A percentile compares a stretch with the other conserved stretches of the same genome.
phyloP scores from a whole-genome alignment of 148 eudicot genomes.

The Gaultheria prostrata region DNA sequence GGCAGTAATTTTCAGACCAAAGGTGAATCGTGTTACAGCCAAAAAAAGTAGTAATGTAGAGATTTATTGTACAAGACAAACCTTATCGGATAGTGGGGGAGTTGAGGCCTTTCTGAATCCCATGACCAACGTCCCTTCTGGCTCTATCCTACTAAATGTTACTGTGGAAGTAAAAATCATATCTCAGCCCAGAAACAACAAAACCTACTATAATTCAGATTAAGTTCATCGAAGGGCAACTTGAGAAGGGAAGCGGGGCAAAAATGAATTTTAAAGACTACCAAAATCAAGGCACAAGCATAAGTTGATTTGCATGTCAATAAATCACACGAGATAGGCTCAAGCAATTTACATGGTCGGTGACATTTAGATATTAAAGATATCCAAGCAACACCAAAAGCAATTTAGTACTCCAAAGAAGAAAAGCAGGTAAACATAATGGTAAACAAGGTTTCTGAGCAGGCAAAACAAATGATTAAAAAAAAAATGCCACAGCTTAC shows the following conservation, averaged over 20 bases:
- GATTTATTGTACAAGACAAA: conserved; percentile 21
- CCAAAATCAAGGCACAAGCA: not conserved
- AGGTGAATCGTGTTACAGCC: not conserved
- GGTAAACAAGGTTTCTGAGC: not conserved
- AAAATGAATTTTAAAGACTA: not conserved
- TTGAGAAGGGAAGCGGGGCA: not conserved
- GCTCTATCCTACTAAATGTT: conserved; percentile 71
- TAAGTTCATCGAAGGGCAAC: not conserved
- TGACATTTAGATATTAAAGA: not conserved
- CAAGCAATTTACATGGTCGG: not conserved
- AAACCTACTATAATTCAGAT: not conserved
- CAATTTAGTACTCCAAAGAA: not conserved
- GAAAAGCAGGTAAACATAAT: not conserved
- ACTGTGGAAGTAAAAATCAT: conserved; percentile 38
- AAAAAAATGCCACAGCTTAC: not conserved
- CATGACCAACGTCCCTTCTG: conserved; percentile 73
- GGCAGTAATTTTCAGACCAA: not conserved
- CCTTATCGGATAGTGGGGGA: conserved; percentile 48
- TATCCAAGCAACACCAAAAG: not conserved
- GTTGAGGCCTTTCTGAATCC: conserved; percentile 60
- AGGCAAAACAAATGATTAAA: not conserved
- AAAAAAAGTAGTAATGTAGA: not conserved
- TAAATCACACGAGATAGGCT: not conserved
- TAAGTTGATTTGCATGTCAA: not conserved
- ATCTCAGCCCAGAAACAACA: conserved; percentile 4